These are phyloP conservation scores for Avena sativa DNA, from an alignment of 176 grass and related monocot genomes.

Conservation along the genomic window DNA sequence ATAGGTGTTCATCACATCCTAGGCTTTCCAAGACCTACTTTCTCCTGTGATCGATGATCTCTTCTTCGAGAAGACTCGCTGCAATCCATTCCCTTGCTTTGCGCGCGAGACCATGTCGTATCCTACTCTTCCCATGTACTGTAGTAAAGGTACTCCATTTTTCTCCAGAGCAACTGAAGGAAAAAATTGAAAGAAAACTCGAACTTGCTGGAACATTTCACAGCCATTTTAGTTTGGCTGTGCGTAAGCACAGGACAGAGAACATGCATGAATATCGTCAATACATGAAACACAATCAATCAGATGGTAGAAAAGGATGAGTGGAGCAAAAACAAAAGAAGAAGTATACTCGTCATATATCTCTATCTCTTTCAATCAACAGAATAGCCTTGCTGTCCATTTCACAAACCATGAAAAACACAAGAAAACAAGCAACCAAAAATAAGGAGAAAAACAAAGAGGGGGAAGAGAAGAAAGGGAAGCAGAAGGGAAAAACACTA, in stretches of 20 bases:
- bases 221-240: no score
- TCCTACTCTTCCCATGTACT: neutral
- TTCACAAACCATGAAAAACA: conserved; percentile 49
- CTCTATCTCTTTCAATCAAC: conserved; percentile 64
- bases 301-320: neutral
- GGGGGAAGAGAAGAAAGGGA: conserved; percentile 59
- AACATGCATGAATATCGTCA: neutral
- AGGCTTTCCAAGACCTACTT: conserved; percentile 16
- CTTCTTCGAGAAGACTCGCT: conserved; percentile 44
- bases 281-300: neutral
- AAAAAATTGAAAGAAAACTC: no score
- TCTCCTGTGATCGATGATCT: conserved; percentile 30
- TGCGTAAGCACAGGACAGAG: no score
- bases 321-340: conserved; percentile 44
- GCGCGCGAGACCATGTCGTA: conserved; percentile 1
- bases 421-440: neutral
- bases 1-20: conserved; percentile 42
- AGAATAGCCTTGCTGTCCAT: conserved; percentile 50
- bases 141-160: no score
- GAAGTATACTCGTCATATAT: conserved; percentile 46
- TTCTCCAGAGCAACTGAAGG: no score
- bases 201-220: no score
- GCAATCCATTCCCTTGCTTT: conserved; percentile 35
- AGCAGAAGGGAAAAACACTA: conserved; percentile 63
- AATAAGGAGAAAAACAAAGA: neutral